These are phyloP conservation scores for Penicillium manginii DNA, from an alignment of 495 filamentous ascomycete species.

Conservation along the genomic window DNA sequence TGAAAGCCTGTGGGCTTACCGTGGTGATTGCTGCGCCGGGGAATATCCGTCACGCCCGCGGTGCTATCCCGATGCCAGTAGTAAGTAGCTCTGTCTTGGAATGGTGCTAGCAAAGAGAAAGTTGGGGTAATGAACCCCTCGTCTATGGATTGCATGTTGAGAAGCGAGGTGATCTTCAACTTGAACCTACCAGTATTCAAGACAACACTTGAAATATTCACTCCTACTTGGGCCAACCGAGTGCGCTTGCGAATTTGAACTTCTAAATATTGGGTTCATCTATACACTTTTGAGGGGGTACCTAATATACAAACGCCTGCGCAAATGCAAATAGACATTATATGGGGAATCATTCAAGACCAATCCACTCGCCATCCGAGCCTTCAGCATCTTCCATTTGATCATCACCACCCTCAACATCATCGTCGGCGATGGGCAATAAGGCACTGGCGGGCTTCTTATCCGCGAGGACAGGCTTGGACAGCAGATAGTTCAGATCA, in stretches of 20 bases:
- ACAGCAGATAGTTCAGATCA: constrained; percentile 78
- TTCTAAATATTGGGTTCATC: constrained; percentile 9
- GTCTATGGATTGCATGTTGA: too few relatives aligned
- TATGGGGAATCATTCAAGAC: constrained; percentile 42
- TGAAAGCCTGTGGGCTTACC: too few relatives aligned
- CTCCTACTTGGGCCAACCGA: too few relatives aligned
- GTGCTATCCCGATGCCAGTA: too few relatives aligned
- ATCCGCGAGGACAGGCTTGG: constrained; percentile 42
- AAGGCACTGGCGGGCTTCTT: constrained; percentile 36
- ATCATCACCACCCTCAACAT: constrained; percentile 33
- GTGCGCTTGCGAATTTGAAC: neutral
- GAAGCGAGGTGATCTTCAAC: too few relatives aligned
- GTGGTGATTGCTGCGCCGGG: too few relatives aligned
- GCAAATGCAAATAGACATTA: constrained; percentile 47
- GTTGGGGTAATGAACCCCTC: too few relatives aligned
- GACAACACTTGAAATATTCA: too few relatives aligned
- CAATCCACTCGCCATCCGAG: constrained; percentile 46
- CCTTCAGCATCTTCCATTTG: constrained; percentile 39
- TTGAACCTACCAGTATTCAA: too few relatives aligned
- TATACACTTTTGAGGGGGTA: constrained; percentile 22
- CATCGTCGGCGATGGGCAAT: constrained; percentile 32
- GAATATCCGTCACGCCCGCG: too few relatives aligned
- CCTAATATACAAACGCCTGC: constrained; percentile 45
- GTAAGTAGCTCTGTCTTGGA: too few relatives aligned
- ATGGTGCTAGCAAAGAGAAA: too few relatives aligned